phyloP scores from a whole-genome alignment of 257 asterid species.

The Solanum arcanum region DNA sequence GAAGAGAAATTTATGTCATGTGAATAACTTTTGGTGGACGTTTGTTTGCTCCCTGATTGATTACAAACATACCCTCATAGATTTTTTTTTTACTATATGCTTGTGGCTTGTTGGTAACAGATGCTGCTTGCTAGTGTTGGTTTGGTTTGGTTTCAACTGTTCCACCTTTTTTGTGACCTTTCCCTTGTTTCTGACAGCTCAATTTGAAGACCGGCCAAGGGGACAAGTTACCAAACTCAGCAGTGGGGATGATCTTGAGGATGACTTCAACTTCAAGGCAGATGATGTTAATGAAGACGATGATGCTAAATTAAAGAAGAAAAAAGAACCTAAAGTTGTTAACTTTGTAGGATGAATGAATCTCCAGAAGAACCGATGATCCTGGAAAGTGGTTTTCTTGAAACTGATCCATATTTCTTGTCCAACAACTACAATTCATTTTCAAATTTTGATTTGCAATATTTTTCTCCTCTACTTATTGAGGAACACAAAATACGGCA shows the following conservation, averaged over 20 bases:
- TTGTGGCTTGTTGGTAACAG: not conserved
- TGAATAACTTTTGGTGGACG: not conserved
- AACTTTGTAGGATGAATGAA: constrained; percentile 50
- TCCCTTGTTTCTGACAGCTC: constrained; percentile 16
- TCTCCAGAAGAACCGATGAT: not conserved
- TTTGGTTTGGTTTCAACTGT: not conserved
- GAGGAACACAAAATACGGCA: not conserved
- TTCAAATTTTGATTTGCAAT: not conserved
- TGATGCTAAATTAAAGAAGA: constrained; percentile 26
- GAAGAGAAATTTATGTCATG: not conserved
- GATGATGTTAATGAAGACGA: constrained; percentile 6
- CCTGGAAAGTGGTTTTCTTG: not conserved
- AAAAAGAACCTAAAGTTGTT: constrained; percentile 59
- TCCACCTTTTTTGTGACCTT: not conserved
- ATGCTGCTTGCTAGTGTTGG: not conserved
- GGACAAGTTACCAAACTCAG: constrained; percentile 41
- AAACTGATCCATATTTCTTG: not conserved
- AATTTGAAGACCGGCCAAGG: constrained; percentile 33
- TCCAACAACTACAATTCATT: not conserved
- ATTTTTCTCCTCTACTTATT: not conserved
- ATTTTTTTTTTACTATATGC: not conserved
- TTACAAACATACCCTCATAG: not conserved
- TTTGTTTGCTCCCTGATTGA: not conserved
- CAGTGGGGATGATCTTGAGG: constrained; percentile 95
- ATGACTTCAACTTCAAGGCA: constrained; percentile 57